A percentile compares a stretch with the other conserved stretches of the same genome.
Evolutionary conservation across 1,139 yeast genomes (phyloP).

Genomic region (Debaryomyces sp.): DNA sequence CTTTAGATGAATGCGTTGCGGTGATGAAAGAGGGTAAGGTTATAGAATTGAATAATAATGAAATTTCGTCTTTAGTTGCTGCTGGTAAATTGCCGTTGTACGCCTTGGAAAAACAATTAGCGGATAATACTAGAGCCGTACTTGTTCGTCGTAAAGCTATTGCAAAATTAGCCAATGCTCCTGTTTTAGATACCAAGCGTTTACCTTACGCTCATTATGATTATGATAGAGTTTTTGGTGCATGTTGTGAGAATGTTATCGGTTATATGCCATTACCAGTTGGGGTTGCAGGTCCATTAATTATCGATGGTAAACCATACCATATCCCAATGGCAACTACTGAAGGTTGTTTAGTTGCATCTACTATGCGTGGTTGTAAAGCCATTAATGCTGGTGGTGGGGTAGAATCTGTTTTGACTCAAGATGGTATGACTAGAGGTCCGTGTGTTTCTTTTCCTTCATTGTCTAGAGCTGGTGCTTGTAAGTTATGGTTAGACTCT

Average conservation of each 20-base stretch:
- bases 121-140: slow-evolving; percentile 89
- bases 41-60: slow-evolving; percentile 66
- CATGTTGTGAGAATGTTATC: slow-evolving; percentile 98
- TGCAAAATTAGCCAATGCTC: slow-evolving; percentile 79
- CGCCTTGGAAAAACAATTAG: slow-evolving; percentile 90
- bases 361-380: slow-evolving; percentile 98
- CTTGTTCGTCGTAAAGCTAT: slow-evolving; percentile 89
- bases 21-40: slow-evolving; percentile 74
- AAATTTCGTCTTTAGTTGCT: slow-evolving; percentile 70
- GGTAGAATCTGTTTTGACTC: slow-evolving; percentile 85
- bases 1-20: slow-evolving; percentile 65
- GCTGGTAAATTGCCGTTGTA: slow-evolving; percentile 85
- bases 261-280: slow-evolving; percentile 96
- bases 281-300: slow-evolving; percentile 96
- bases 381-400: slow-evolving; percentile 99
- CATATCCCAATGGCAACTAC: slow-evolving; percentile 99
- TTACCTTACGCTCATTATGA: slow-evolving; percentile 86
- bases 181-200: slow-evolving; percentile 68
- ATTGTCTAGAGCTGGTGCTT: slow-evolving; percentile 87
- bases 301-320: slow-evolving; percentile 82
- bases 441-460: slow-evolving; percentile 92
- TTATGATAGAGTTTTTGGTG: slow-evolving; percentile 95
- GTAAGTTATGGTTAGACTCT: slow-evolving; percentile 93
- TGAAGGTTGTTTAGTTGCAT: slow-evolving; percentile 97
- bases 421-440: slow-evolving; percentile 99